Evolutionary conservation across 371 early-diverging fungal genomes (phyloP).

Genomic region (Syncephalastrum racemosum): DNA sequence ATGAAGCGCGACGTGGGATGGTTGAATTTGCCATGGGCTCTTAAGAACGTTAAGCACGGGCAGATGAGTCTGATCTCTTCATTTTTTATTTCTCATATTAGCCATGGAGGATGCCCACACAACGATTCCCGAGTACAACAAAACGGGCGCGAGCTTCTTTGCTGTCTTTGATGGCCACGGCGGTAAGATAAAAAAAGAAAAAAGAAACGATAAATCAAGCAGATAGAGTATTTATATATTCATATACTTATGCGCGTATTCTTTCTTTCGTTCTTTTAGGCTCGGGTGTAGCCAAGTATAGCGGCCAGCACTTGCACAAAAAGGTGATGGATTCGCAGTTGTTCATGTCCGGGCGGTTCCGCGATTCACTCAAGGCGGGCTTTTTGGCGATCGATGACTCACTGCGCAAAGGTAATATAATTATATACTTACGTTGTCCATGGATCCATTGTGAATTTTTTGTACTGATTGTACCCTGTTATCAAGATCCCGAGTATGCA

Average conservation of each 20-base stretch:
- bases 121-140: constrained; percentile 69
- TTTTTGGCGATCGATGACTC: constrained; percentile 82
- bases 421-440: not conserved
- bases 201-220: not conserved
- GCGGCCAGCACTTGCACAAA: constrained; percentile 73
- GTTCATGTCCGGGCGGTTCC: constrained; percentile 65
- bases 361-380: constrained; percentile 72
- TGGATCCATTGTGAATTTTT: constrained; percentile 1
- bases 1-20: no score
- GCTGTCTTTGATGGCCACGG: constrained; percentile 98
- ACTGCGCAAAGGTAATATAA: constrained; percentile 61
- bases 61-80: no score
- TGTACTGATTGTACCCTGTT: not conserved
- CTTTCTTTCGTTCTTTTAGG: constrained; percentile 42
- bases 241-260: not conserved
- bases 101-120: constrained; percentile 98
- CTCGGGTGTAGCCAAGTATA: constrained; percentile 78
- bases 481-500: constrained; percentile 64
- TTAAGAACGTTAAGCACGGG: no score
- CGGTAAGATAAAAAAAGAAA: constrained; percentile 47
- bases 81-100: constrained; percentile 20
- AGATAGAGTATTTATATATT: not conserved
- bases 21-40: no score
- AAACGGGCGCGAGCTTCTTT: constrained; percentile 75
- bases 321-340: constrained; percentile 62